Conservation (phyloP, 345 rosid species). For the Ricinus communis region DNA sequence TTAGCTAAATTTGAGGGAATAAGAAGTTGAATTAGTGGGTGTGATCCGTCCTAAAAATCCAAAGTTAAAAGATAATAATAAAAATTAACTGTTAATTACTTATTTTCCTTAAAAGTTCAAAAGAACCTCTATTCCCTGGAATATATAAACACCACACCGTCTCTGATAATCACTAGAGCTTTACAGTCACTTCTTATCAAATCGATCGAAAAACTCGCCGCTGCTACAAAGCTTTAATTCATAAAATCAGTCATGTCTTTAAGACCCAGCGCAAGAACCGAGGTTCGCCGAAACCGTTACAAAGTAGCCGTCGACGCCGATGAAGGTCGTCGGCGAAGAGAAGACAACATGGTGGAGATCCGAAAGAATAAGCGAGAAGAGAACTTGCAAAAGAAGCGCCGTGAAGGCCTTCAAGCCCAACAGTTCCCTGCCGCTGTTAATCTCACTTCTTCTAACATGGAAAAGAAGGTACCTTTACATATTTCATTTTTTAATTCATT, state of each 20-base stretch:
- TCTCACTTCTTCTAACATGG: slow-evolving; percentile 5
- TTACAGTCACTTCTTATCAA: neutral
- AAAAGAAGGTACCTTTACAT: slow-evolving; percentile 22
- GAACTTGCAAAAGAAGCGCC: slow-evolving; percentile 32
- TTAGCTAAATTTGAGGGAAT: too few species aligned
- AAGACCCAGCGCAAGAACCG: slow-evolving; percentile 20
- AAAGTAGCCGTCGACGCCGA: slow-evolving; percentile 23
- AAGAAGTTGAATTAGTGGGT: too few species aligned
- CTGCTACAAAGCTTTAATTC: neutral
- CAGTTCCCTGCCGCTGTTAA: slow-evolving; percentile 8
- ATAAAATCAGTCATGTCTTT: slow-evolving; percentile 10
- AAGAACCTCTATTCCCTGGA: too few species aligned
- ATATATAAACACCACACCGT: too few species aligned
- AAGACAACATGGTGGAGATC: slow-evolving; percentile 30
- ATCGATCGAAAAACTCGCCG: neutral
- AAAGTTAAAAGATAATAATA: too few species aligned
- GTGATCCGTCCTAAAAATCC: too few species aligned
- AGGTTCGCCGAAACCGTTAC: slow-evolving; percentile 24
- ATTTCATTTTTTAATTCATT: neutral
- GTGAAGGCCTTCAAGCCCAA: slow-evolving; percentile 26
- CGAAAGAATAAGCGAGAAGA: slow-evolving; percentile 37
- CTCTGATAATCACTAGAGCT: too few species aligned
- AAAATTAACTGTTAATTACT: too few species aligned
- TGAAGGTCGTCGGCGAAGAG: slow-evolving; percentile 27
- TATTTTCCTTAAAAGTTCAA: too few species aligned